Evolutionary conservation across 2,329 filamentous ascomycete species (phyloP).

Genomic region (Berkeleyomyces basicola): DNA sequence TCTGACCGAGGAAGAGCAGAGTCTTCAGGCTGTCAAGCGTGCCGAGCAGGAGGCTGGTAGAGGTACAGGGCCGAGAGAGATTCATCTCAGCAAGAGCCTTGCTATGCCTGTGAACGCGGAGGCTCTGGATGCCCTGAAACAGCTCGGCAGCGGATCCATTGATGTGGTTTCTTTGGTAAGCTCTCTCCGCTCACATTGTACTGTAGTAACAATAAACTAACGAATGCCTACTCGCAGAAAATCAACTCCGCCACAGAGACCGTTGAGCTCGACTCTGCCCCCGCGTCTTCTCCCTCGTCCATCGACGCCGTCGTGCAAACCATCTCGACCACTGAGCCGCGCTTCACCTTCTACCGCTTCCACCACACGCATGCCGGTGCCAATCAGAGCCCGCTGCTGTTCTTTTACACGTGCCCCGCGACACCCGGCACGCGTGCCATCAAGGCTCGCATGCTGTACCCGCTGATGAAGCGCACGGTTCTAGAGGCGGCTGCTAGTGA

Average conservation of each 20-base stretch:
- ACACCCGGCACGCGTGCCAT: constrained; percentile 49
- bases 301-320: constrained; percentile 38
- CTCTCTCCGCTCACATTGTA: constrained; percentile 11
- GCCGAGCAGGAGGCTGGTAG: constrained; percentile 58
- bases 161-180: constrained; percentile 50
- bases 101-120: constrained; percentile 44
- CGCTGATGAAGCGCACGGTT: constrained; percentile 51
- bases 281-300: constrained; percentile 33
- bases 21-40: constrained; percentile 53
- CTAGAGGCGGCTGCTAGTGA: constrained; percentile 48
- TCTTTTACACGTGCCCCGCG: constrained; percentile 68
- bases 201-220: neutral
- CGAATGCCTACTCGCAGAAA: constrained; percentile 30
- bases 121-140: constrained; percentile 46
- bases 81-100: constrained; percentile 40
- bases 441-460: constrained; percentile 76
- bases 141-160: constrained; percentile 35
- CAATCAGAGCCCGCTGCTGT: constrained; percentile 46
- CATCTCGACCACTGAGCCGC: constrained; percentile 52
- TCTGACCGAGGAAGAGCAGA: constrained; percentile 62
- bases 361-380: constrained; percentile 37
- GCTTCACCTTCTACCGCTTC: constrained; percentile 65
- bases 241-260: constrained; percentile 56
- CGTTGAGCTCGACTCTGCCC: constrained; percentile 42
- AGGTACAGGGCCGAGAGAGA: constrained; percentile 45